Percentiles rank a stretch among this genome's conserved stretches.
These are phyloP conservation scores for Xanthoconium stramineum DNA, from an alignment of 768 basidiomycete species.

Conservation along the genomic window DNA sequence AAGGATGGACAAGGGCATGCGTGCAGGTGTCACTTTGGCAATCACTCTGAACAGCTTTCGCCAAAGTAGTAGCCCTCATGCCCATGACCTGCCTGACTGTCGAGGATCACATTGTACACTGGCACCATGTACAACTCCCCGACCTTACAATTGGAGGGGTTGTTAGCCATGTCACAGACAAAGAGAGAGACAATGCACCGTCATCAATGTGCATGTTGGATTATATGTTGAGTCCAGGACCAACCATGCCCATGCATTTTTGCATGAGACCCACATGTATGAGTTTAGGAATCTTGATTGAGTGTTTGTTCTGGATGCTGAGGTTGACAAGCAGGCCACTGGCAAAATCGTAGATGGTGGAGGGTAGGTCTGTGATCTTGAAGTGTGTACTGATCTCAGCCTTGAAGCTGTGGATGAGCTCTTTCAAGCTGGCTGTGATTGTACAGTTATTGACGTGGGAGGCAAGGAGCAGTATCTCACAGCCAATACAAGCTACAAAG, in stretches of 20 bases:
- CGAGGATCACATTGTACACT: slow-evolving; percentile 37
- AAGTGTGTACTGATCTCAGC: too few relatives aligned
- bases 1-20: too few relatives aligned
- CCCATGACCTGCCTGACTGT: slow-evolving; percentile 7
- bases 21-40: too few relatives aligned
- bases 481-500: too few relatives aligned
- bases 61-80: slow-evolving; percentile 52
- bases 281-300: slow-evolving; percentile 50
- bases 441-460: too few relatives aligned
- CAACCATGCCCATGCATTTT: slow-evolving; percentile 51
- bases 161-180: not conserved
- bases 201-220: slow-evolving; percentile 42
- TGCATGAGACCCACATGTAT: slow-evolving; percentile 44
- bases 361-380: slow-evolving; percentile 30
- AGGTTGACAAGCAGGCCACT: slow-evolving; percentile 43
- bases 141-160: not conserved
- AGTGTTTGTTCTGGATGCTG: slow-evolving; percentile 43
- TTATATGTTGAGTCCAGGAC: slow-evolving; percentile 57
- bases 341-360: slow-evolving; percentile 57
- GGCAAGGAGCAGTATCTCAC: too few relatives aligned
- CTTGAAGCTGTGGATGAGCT: too few relatives aligned
- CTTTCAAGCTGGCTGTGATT: too few relatives aligned
- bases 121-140: slow-evolving; percentile 39
- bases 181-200: not conserved
- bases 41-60: slow-evolving; percentile 42